Conservation (phyloP, 768 basidiomycete genomes). For the Tephrocybe rancida region DNA sequence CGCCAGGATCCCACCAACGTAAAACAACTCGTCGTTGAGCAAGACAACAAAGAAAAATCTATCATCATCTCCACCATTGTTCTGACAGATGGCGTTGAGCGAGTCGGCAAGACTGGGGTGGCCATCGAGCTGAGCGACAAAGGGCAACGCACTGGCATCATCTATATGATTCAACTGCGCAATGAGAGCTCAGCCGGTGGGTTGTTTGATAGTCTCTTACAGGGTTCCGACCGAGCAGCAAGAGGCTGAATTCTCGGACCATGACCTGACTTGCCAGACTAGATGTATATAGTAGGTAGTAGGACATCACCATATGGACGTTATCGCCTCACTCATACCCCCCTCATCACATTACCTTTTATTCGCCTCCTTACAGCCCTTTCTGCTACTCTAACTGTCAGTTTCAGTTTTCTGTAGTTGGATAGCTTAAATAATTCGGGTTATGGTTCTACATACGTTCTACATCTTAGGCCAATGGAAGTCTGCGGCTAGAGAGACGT, state of each 20-base stretch:
- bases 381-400: slow-evolving; percentile 11
- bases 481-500: slow-evolving; percentile 77
- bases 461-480: slow-evolving; percentile 38
- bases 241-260: slow-evolving; percentile 13
- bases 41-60: slow-evolving; percentile 73
- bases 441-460: slow-evolving; percentile 8
- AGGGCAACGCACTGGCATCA: slow-evolving; percentile 88
- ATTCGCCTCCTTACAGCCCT: slow-evolving; percentile 16
- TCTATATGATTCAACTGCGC: slow-evolving; percentile 96
- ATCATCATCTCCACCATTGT: slow-evolving; percentile 95
- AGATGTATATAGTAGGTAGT: slow-evolving; percentile 9
- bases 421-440: slow-evolving; percentile 18
- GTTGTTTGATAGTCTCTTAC: slow-evolving; percentile 84
- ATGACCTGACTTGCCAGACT: slow-evolving; percentile 6
- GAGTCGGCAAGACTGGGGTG: slow-evolving; percentile 98
- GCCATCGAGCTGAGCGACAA: slow-evolving; percentile 94
- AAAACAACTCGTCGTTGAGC: slow-evolving; percentile 96
- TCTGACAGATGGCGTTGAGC: slow-evolving; percentile 92
- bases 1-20: slow-evolving; percentile 82
- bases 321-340: slow-evolving; percentile 6
- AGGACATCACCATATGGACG: slow-evolving; percentile 10
- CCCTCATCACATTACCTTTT: slow-evolving; percentile 12
- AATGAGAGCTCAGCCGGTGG: slow-evolving; percentile 86
- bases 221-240: slow-evolving; percentile 73
- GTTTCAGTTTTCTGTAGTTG: slow-evolving; percentile 13